Evolutionary conservation across 2,329 filamentous ascomycete genomes (phyloP), one percentile per base, ranked within the genome.

Genomic region (Fusarium sp.): DNA sequence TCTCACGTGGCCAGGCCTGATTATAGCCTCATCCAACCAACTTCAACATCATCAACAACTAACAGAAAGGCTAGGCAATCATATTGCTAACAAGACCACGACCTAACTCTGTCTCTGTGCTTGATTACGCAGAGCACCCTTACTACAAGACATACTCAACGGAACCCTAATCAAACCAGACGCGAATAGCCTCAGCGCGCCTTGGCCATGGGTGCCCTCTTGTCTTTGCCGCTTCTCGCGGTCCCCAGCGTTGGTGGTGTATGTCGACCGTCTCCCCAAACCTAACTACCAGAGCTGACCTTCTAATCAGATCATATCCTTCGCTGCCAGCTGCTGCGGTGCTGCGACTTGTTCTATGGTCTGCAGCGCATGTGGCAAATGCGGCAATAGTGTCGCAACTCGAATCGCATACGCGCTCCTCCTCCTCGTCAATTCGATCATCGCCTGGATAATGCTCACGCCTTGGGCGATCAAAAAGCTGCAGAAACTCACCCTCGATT

Each of bases 371-470:
- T 99, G 95, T 78, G 95, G 96, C 52, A 98, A 97, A 79, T 98
- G 95, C 81, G 93, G 94, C 74, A 98, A 97, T 72, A 96, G 94
- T 82, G 94, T 98, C 82, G 94, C 94, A 57, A 99, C 96, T 71
- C 93, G 96, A 83, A 96, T 98, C 82, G 95, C 92, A 76, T 97
- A 97, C 79, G 94, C 96, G 68, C 88, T 98, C 75, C 91, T 99
- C 67, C 92, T 99, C 56, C 89, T 99, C 71, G 82, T 98, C 80
- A 99, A 99, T 86, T 97, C 95, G 61, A 97, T 98, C 69, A 79
- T 98, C 51, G 95, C 96, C 35, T 99, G 96, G 96, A 93, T 99
- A 73, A 97, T 98, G 93, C 93, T 99, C 82, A 99, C 96, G 22
- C 93, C 94, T 53, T 99, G 96, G 96, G 96, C 96, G 33, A 92